Percentiles rank a stretch among this genome's conserved stretches.
These are phyloP conservation scores for Crithidia brevicula DNA, from an alignment of 208 protist genomes.

Conservation along the genomic window DNA sequence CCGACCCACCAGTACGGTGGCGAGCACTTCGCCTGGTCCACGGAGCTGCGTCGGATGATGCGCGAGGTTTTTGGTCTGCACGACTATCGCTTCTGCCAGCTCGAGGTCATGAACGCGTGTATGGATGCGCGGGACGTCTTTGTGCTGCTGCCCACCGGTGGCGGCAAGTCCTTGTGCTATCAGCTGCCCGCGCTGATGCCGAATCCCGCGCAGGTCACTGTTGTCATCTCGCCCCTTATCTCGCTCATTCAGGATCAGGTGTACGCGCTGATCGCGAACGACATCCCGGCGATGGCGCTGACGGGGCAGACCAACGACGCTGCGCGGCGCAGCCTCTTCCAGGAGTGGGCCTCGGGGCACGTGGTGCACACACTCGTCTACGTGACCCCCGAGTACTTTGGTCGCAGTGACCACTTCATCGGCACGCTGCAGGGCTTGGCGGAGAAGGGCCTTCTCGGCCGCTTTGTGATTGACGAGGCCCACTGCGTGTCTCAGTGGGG, in stretches of 20 bases:
- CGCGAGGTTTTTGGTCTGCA: constrained; percentile 89
- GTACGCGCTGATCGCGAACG: constrained; percentile 77
- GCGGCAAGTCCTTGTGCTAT: constrained; percentile 97
- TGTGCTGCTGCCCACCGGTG: constrained; percentile 95
- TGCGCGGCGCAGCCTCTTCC: constrained; percentile 61
- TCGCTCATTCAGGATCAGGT: constrained; percentile 98
- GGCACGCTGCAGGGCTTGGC: constrained; percentile 53
- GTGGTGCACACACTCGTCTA: constrained; percentile 81
- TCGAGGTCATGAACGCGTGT: constrained; percentile 95
- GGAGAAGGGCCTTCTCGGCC: constrained; percentile 56
- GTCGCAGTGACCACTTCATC: constrained; percentile 77
- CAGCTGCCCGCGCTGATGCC: constrained; percentile 93
- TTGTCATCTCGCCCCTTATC: constrained; percentile 97
- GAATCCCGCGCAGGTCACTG: constrained; percentile 81
- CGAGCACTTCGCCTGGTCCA: constrained; percentile 82
- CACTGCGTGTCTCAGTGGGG: constrained; percentile 98
- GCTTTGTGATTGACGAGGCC: constrained; percentile 96
- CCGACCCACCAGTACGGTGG: constrained; percentile 65
- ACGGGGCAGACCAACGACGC: constrained; percentile 77
- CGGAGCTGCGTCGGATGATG: constrained; percentile 86
- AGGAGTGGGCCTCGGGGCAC: constrained; percentile 61
- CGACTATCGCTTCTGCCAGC: constrained; percentile 92
- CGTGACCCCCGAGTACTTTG: constrained; percentile 91
- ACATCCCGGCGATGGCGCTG: constrained; percentile 81
- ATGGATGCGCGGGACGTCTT: constrained; percentile 93